Base-by-base conservation (phyloP, 345 rosid species). In the Cardiospermum halicacabum region DNA sequence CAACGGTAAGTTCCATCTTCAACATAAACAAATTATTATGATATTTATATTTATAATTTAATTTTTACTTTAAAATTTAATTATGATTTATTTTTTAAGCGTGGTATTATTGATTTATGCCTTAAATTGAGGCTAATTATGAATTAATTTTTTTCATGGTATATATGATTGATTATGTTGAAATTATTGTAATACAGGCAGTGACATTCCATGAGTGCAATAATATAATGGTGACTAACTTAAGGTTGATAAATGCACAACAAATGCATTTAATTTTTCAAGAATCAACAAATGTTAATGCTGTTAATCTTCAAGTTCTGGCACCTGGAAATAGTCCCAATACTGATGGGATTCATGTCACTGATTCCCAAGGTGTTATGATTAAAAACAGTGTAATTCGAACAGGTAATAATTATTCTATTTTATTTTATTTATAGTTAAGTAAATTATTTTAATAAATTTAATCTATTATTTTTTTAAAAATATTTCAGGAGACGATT, bases 271-370 rank as follows among this genome's bases (percentile, higher is more conserved):
- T 93, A 11, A 40, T 62, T 8, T 82, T 93, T 68, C 75, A 82
- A 32, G 65, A 80, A 7, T 85, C 96, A 43, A 3, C 62, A 0
- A 85, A 90, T 50, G 97, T 88, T 0, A 71, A 66, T 53, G 94
- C 82, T 24, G 64, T 68, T 61, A 75, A 82, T 53, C 83, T 93
- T 43, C 26, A 53, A 34, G 82, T 93, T 21, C 73, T 60, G 9
- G 84, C 97, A 21, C 97, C 99, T 0, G 85, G 61, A 8, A 48
- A 80, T 4, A 94, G 99, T 70, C 99, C 96, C 10, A 94, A 94
- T 69, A 93, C 98, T 0, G 98, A 93, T 55, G 98, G 98, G 0
- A 86, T 93, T 67, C 97, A 93, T 61, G 89, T 94, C 43, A 76
- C 80, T 1, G 82, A 66, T 40, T 81, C 96, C 37, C 74, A 72